Percentiles rank a stretch among this genome's conserved stretches.
Evolutionary conservation across 2,329 filamentous ascomycete genomes (phyloP).

Genomic region (Fusarium longipes): DNA sequence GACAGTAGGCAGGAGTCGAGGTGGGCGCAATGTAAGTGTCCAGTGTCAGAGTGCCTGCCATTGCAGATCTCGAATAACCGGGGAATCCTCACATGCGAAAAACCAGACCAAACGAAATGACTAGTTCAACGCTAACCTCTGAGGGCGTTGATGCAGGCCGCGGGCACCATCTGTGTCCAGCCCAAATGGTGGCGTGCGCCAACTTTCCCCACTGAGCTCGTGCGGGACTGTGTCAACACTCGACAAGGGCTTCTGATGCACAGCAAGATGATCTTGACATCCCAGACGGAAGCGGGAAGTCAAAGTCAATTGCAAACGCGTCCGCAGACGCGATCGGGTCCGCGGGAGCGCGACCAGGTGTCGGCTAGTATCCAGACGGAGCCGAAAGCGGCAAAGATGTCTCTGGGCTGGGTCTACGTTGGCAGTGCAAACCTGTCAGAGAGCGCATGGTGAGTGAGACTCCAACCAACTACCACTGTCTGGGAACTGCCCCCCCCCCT

Average conservation of each 20-base stretch:
- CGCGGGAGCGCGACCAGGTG: conserved; percentile 20
- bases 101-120: conserved; percentile 17
- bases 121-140: conserved; percentile 40
- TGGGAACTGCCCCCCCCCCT: background rate
- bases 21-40: conserved; percentile 64
- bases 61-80: conserved; percentile 30
- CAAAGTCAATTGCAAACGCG: conserved; percentile 25
- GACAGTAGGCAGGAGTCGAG: conserved; percentile 74
- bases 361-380: conserved; percentile 23
- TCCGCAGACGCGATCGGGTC: conserved; percentile 27
- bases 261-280: conserved; percentile 77
- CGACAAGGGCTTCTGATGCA: conserved; percentile 83
- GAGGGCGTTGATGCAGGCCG: conserved; percentile 64
- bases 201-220: conserved; percentile 76
- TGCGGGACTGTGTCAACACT: conserved; percentile 81
- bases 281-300: conserved; percentile 24
- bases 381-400: conserved; percentile 37
- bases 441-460: conserved; percentile 78
- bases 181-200: conserved; percentile 75
- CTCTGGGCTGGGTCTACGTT: conserved; percentile 79
- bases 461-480: conserved; percentile 13
- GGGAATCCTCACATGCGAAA: conserved; percentile 35
- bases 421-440: conserved; percentile 94
- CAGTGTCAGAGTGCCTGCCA: conserved; percentile 7
- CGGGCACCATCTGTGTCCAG: conserved; percentile 85